A percentile compares a stretch with the other conserved stretches of the same genome.
Evolutionary conservation across 2,329 filamentous ascomycete species (phyloP).

Genomic region (Esteya vermicola): DNA sequence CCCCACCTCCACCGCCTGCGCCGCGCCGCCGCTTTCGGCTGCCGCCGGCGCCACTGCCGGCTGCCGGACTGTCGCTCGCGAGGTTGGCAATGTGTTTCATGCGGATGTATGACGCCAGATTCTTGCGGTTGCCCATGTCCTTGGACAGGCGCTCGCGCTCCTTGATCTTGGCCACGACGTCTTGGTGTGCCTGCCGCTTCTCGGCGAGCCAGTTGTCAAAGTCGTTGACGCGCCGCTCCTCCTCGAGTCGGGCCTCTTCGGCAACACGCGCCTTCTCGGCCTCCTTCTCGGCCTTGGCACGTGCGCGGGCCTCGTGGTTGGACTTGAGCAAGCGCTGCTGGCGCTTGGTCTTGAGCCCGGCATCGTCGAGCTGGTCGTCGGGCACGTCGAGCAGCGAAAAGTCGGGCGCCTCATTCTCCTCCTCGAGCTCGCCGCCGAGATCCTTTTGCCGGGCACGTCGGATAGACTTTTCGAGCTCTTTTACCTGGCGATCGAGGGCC

Average conservation of each 20-base stretch:
- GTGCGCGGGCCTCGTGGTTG: constrained; percentile 79
- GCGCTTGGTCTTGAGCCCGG: constrained; percentile 78
- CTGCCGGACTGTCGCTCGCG: constrained; percentile 50
- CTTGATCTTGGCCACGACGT: constrained; percentile 70
- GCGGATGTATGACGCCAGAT: constrained; percentile 84
- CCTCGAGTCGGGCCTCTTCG: constrained; percentile 72
- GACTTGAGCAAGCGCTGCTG: constrained; percentile 89
- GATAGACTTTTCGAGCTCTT: constrained; percentile 81
- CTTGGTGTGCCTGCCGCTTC: constrained; percentile 57
- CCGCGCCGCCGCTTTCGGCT: constrained; percentile 45
- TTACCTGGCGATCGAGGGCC: constrained; percentile 70
- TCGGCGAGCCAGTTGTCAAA: constrained; percentile 79
- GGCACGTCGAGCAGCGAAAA: constrained; percentile 82
- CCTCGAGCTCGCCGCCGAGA: constrained; percentile 48
- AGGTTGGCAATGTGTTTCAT: constrained; percentile 98
- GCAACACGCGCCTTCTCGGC: constrained; percentile 72
- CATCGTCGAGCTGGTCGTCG: constrained; percentile 87
- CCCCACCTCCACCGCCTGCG: constrained; percentile 49
- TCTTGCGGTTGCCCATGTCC: constrained; percentile 92
- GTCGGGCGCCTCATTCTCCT: constrained; percentile 70
- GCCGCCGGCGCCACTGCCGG: constrained; percentile 18
- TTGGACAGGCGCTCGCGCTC: constrained; percentile 87
- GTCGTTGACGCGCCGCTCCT: constrained; percentile 69
- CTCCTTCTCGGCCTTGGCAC: constrained; percentile 95
- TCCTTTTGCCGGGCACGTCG: constrained; percentile 87